Conservation (phyloP, 2,329 filamentous ascomycete genomes). For the Fusarium anguioides region DNA sequence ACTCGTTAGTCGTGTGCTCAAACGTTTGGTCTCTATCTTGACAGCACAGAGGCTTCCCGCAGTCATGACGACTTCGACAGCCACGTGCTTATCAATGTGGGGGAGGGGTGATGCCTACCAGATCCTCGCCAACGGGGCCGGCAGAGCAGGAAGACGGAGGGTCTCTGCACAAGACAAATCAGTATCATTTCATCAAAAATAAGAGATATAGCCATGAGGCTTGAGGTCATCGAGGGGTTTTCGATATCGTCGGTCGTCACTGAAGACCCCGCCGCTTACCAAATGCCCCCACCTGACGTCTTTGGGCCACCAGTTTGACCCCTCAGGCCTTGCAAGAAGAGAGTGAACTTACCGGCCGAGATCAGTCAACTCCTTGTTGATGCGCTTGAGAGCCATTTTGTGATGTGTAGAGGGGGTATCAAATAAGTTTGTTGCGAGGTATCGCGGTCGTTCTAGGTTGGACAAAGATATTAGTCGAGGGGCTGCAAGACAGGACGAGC, state of each 20-base stretch:
- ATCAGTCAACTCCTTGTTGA: conserved; percentile 93
- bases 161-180: conserved; percentile 70
- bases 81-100: conserved; percentile 38
- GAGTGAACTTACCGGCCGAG: conserved; percentile 78
- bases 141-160: conserved; percentile 99
- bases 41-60: conserved; percentile 4
- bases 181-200: conserved; percentile 23
- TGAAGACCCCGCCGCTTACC: conserved; percentile 53
- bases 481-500: conserved; percentile 19
- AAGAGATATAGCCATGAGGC: not conserved
- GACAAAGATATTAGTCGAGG: conserved; percentile 42
- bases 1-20: conserved; percentile 40
- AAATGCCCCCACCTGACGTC: conserved; percentile 52
- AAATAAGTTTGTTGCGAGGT: conserved; percentile 41
- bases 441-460: conserved; percentile 43
- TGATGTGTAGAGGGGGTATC: conserved; percentile 48
- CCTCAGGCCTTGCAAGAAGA: conserved; percentile 35
- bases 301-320: conserved; percentile 45
- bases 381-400: conserved; percentile 89
- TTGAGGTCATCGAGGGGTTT: conserved; percentile 22
- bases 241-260: conserved; percentile 29
- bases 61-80: conserved; percentile 29
- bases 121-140: conserved; percentile 94
- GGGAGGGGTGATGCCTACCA: conserved; percentile 74
- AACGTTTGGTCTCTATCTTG: not conserved